Evolutionary conservation across 441 rosid species (phyloP).

Genomic region (Erodium texanum): DNA sequence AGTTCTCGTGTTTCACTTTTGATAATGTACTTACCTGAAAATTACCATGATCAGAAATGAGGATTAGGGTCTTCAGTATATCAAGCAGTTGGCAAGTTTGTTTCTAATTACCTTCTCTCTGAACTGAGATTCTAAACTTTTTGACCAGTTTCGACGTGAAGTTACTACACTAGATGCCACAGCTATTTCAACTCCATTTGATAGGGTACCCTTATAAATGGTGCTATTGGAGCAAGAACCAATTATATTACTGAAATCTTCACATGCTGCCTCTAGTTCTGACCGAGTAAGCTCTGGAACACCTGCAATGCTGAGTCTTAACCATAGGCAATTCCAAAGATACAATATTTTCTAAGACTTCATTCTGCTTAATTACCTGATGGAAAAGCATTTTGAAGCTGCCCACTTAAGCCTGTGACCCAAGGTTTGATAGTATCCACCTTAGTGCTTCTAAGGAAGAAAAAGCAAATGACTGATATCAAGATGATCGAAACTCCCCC

Average conservation of each 20-base stretch:
- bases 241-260: constrained; percentile 92
- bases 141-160: constrained; percentile 60
- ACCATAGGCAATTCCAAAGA: constrained; percentile 3
- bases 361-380: background rate
- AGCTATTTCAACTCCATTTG: constrained; percentile 86
- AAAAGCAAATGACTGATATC: background rate
- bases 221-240: constrained; percentile 61
- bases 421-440: constrained; percentile 3
- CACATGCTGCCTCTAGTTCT: constrained; percentile 89
- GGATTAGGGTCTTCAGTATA: background rate
- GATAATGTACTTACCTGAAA: constrained; percentile 71
- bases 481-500: constrained; percentile 1
- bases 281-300: constrained; percentile 73
- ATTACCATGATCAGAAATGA: constrained; percentile 8
- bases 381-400: constrained; percentile 3
- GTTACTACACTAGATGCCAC: constrained; percentile 47
- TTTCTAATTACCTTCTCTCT: constrained; percentile 55
- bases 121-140: constrained; percentile 52
- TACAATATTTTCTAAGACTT: background rate
- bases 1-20: constrained; percentile 83
- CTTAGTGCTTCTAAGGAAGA: constrained; percentile 3
- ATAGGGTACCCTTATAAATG: constrained; percentile 78
- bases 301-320: constrained; percentile 36
- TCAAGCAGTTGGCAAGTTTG: background rate
- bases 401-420: constrained; percentile 6